A percentile compares a stretch with the other conserved stretches of the same genome.
Evolutionary conservation across 495 filamentous ascomycete species (phyloP).

Genomic region (Clohesyomyces aquaticus): DNA sequence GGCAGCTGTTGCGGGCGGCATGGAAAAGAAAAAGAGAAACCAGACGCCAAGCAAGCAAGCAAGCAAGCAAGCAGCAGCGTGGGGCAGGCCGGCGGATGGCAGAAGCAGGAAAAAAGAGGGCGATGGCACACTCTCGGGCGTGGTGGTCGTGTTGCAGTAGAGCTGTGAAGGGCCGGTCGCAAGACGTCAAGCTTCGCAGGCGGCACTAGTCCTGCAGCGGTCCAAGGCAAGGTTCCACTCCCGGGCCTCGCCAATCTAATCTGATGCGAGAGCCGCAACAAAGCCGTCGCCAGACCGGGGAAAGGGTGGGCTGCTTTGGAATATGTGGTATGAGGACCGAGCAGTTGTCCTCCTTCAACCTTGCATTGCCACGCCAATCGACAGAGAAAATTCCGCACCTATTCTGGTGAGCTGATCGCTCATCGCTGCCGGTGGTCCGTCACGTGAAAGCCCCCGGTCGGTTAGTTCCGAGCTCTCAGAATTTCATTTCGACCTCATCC

Average conservation of each 20-base stretch:
- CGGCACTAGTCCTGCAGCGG: too few species aligned
- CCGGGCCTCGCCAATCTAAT: slow-evolving; percentile 1
- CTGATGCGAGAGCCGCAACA: slow-evolving; percentile 2
- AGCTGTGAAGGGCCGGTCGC: background rate
- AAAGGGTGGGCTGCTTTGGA: too few species aligned
- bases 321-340: background rate
- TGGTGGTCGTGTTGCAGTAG: background rate
- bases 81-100: background rate
- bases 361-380: background rate
- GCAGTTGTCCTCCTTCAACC: background rate
- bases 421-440: too few species aligned
- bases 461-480: slow-evolving; percentile 24
- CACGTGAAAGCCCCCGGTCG: too few species aligned
- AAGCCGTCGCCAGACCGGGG: background rate
- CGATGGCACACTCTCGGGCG: background rate
- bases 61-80: background rate
- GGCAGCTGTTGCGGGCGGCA: background rate
- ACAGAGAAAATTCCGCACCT: too few species aligned
- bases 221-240: too few species aligned
- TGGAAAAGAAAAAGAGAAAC: background rate
- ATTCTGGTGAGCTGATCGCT: slow-evolving; percentile 6
- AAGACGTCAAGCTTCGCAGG: background rate
- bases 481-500: slow-evolving; percentile 22
- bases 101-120: background rate
- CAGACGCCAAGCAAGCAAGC: background rate